Conservation (phyloP, 2,329 filamentous ascomycete genomes). For the Nemania serpens region DNA sequence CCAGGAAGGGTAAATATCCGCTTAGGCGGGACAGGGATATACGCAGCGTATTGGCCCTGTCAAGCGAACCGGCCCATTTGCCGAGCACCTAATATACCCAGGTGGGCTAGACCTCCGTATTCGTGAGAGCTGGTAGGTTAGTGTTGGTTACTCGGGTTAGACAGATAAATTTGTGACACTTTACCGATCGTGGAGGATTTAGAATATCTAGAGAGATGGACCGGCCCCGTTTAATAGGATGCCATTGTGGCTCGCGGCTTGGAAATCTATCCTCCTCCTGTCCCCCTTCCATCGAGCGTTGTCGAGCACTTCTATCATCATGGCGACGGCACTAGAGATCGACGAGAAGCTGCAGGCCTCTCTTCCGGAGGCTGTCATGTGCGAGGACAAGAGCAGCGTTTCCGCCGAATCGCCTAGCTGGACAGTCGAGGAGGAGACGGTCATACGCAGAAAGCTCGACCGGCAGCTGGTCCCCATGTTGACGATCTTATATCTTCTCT, state of each 20-base stretch:
- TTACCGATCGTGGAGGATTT: constrained; percentile 18
- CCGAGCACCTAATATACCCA: constrained; percentile 25
- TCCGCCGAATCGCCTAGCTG: constrained; percentile 46
- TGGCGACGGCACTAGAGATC: constrained; percentile 30
- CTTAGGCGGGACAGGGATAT: constrained; percentile 32
- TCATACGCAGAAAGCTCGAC: constrained; percentile 57
- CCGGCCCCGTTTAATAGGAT: constrained; percentile 1
- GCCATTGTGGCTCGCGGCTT: not conserved
- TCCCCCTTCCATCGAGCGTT: not conserved
- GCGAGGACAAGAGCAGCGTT: constrained; percentile 38
- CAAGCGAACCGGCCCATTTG: constrained; percentile 32
- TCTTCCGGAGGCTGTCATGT: constrained; percentile 32
- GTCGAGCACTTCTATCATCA: constrained; percentile 25
- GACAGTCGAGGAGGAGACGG: constrained; percentile 56
- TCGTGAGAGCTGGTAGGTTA: not conserved
- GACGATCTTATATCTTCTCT: constrained; percentile 58
- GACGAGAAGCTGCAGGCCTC: constrained; percentile 35
- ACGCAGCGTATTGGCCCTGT: constrained; percentile 29
- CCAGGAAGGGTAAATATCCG: constrained; percentile 35
- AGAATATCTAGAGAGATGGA: constrained; percentile 1
- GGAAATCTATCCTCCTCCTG: not conserved
- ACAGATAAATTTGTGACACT: no score
- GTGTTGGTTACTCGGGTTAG: no score
- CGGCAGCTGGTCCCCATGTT: constrained; percentile 56
- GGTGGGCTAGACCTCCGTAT: constrained; percentile 1